phyloP scores from a whole-genome alignment of 2,329 filamentous ascomycete species.

The Waltergamsia citrina region DNA sequence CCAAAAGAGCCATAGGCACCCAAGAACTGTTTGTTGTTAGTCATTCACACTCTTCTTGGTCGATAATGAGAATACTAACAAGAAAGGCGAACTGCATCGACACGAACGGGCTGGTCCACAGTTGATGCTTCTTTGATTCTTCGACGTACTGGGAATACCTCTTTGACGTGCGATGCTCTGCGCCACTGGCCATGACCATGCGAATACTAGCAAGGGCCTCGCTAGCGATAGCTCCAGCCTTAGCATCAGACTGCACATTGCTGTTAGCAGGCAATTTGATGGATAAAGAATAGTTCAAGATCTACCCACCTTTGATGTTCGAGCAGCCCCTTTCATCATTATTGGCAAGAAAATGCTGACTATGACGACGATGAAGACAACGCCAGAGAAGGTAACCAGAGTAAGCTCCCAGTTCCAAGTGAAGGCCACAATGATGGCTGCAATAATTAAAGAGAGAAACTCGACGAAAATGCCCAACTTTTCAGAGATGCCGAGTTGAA shows the following conservation, averaged over 20 bases:
- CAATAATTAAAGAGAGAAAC: conserved; percentile 39
- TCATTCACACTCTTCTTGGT: no score
- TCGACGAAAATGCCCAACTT: conserved; percentile 52
- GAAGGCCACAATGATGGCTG: conserved; percentile 46
- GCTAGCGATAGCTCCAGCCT: conserved; percentile 49
- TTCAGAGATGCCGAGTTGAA: conserved; percentile 58
- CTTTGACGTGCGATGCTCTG: conserved; percentile 41
- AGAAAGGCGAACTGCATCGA: conserved; percentile 43
- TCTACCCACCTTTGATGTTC: conserved; percentile 12
- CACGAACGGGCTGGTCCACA: conserved; percentile 38
- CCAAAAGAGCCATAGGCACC: conserved; percentile 42
- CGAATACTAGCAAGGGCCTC: conserved; percentile 50
- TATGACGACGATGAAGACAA: conserved; percentile 45
- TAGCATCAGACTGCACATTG: conserved; percentile 38
- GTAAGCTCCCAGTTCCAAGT: conserved; percentile 49
- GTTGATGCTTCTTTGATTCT: conserved; percentile 40
- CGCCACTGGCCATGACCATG: conserved; percentile 55
- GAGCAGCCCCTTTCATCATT: conserved; percentile 40
- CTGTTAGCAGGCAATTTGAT: background rate
- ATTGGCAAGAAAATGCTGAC: conserved; percentile 41
- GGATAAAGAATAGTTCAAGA: no score
- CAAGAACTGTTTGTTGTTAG: conserved; percentile 39
- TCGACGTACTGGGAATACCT: conserved; percentile 46
- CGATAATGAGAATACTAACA: conserved; percentile 12
- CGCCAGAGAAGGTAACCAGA: conserved; percentile 45